These are phyloP conservation scores for Fusarium sp. DNA, from an alignment of 2,329 filamentous ascomycete species.

Conservation along the genomic window DNA sequence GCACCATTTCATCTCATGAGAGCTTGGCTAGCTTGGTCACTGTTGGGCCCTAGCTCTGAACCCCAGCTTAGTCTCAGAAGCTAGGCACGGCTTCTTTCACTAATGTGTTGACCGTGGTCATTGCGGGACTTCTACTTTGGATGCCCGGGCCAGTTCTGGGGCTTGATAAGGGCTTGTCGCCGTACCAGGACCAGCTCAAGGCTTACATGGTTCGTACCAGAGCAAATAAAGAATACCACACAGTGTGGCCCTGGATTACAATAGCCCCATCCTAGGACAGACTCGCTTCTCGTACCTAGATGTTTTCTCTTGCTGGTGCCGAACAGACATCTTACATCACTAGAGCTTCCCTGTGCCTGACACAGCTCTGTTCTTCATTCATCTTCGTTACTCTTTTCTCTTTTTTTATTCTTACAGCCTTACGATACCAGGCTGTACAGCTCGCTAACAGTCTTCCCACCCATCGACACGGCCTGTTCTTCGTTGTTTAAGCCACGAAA, in stretches of 20 bases:
- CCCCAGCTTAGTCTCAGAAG: conserved; percentile 34
- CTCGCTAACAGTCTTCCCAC: conserved; percentile 19
- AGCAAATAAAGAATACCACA: conserved; percentile 40
- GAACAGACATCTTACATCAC: conserved; percentile 42
- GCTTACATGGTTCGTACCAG: conserved; percentile 37
- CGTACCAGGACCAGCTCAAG: conserved; percentile 35
- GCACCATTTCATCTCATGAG: conserved; percentile 34
- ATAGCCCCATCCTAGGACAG: conserved; percentile 30
- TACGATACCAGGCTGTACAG: conserved; percentile 24
- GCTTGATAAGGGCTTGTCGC: conserved; percentile 40
- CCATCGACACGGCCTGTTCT: conserved; percentile 18
- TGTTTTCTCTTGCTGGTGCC: conserved; percentile 36
- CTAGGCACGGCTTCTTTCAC: conserved; percentile 37
- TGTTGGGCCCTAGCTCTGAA: conserved; percentile 36
- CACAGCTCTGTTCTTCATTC: conserved; percentile 27
- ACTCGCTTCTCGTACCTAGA: conserved; percentile 36
- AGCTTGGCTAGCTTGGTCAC: conserved; percentile 18
- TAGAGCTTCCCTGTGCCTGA: conserved; percentile 26
- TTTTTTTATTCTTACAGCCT: conserved; percentile 26
- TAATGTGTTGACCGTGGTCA: conserved; percentile 29
- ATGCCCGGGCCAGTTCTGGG: conserved; percentile 36
- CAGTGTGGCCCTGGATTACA: conserved; percentile 39
- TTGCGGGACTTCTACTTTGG: conserved; percentile 35
- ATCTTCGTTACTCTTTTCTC: conserved; percentile 28
- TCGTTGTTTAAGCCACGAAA: conserved; percentile 18